Base-by-base conservation (phyloP, 495 filamentous ascomycete species). In the Mytilinidion resinicola region DNA sequence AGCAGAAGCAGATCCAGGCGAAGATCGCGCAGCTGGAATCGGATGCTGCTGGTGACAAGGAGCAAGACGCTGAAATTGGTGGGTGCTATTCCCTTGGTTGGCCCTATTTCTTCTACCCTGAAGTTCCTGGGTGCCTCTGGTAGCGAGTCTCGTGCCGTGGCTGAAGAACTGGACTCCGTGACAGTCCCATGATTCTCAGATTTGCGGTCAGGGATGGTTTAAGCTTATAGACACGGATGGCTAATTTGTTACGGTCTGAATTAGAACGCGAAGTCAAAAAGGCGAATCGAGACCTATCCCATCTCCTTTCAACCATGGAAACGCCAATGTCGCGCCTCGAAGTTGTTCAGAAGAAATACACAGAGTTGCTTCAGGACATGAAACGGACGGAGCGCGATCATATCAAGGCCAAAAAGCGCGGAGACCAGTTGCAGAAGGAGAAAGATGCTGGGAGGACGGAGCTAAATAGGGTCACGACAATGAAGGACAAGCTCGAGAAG, bases 31-130 rank as follows among this genome's bases (percentile, higher is more conserved):
- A 97, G 77, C 74, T 98, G 62, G 93, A 98, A 72, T 85, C 86
- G 38, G 90, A 96, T 78, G 85, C 86, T 51, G 90, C 90, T 20
- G 89, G 89, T 53, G 91, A 96, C 63, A 95, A 93, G 74, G 91
- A 96, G 60, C 89, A 96, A 72, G 91, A 96, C 70, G 84, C 83
- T 56, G 93, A 96, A 76, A 96, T 98, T 71, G 93, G 91, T 96
- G 78, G 69, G 91, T 91, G 25, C 30, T 17, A 9, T 50, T 51
- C 56, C 20, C 53, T 36, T 36, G n/a, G 41, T 41, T n/a, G n/a
- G 1, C 10, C 4, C 15, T 19, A 30, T 30, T 6, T 30, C 2
- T 30, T 30, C 25, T 3, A 30, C 14, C 9, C 17, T 25, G 30
- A 52, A 34, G 43, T 54, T 42, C 44, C 33, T 33, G 41, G 56